These are phyloP conservation scores for Metarhizium rileyi DNA, from an alignment of 2,329 filamentous ascomycete species.

Conservation along the genomic window DNA sequence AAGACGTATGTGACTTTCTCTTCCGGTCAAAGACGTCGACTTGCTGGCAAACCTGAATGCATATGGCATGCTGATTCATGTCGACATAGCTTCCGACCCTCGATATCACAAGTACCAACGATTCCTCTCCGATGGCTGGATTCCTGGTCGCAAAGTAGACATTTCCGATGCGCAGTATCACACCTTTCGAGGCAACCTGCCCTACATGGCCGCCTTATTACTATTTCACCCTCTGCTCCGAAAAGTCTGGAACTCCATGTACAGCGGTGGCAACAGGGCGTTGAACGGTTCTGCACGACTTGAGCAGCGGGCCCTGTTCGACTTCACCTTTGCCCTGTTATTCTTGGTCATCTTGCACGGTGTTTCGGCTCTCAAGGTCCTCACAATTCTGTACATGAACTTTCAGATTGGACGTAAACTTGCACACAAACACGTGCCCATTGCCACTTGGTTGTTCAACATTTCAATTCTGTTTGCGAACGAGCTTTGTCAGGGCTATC, in stretches of 20 bases:
- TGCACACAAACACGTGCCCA: slow-evolving; percentile 61
- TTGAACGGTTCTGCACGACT: slow-evolving; percentile 47
- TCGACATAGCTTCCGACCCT: slow-evolving; percentile 59
- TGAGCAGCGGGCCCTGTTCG: slow-evolving; percentile 67
- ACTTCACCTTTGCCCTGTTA: slow-evolving; percentile 68
- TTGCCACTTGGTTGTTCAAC: slow-evolving; percentile 83
- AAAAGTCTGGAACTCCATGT: slow-evolving; percentile 54
- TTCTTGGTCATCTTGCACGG: slow-evolving; percentile 78
- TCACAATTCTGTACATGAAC: slow-evolving; percentile 72
- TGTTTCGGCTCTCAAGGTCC: slow-evolving; percentile 72
- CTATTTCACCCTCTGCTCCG: slow-evolving; percentile 72
- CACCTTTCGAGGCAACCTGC: slow-evolving; percentile 77
- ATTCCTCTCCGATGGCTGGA: slow-evolving; percentile 74
- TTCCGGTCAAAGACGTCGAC: no score
- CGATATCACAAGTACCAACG: slow-evolving; percentile 66
- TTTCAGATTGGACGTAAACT: slow-evolving; percentile 67
- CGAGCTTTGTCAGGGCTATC: slow-evolving; percentile 73
- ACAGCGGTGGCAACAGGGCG: slow-evolving; percentile 23
- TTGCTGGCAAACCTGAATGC: no score
- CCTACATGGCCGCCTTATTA: slow-evolving; percentile 65
- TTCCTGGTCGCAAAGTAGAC: slow-evolving; percentile 86
- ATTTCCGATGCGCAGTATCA: slow-evolving; percentile 82
- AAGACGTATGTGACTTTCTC: slow-evolving; percentile 51
- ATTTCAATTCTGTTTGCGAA: slow-evolving; percentile 80
- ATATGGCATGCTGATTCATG: slow-evolving; percentile 8